Conservation (phyloP, 2,329 filamentous ascomycete genomes). For the Aspergillus thermomutatus region DNA sequence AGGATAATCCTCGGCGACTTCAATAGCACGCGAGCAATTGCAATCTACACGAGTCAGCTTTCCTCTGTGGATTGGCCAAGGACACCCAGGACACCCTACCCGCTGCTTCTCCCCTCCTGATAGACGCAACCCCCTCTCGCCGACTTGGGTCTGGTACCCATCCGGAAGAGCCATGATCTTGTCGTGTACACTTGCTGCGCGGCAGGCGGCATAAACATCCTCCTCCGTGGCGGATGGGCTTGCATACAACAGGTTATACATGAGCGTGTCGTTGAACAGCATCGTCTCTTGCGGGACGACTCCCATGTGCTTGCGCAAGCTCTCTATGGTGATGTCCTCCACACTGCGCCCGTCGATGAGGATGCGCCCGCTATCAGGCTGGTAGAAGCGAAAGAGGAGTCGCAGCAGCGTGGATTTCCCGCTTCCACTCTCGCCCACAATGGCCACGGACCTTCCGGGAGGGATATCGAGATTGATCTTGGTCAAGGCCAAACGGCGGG, state of each 20-base stretch:
- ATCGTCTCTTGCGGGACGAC: conserved; percentile 64
- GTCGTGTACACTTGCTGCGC: conserved; percentile 61
- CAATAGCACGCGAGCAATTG: conserved; percentile 47
- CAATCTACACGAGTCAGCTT: conserved; percentile 10
- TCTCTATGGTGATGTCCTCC: conserved; percentile 55
- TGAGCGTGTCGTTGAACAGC: conserved; percentile 62
- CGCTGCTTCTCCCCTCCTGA: conserved; percentile 53
- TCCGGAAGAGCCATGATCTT: conserved; percentile 59
- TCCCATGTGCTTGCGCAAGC: conserved; percentile 57
- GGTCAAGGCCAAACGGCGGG: conserved; percentile 46
- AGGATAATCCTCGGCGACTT: conserved; percentile 43
- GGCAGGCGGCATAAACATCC: conserved; percentile 60
- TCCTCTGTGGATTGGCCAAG: too few species aligned
- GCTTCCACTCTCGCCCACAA: conserved; percentile 58
- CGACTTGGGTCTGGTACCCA: conserved; percentile 48
- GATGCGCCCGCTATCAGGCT: conserved; percentile 48
- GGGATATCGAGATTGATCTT: conserved; percentile 47
- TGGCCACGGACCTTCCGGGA: conserved; percentile 51
- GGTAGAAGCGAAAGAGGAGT: conserved; percentile 54
- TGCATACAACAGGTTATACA: conserved; percentile 64
- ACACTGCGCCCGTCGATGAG: conserved; percentile 56
- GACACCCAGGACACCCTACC: conserved; percentile 22
- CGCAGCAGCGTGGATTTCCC: conserved; percentile 58
- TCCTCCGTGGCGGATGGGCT: conserved; percentile 58
- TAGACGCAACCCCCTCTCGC: conserved; percentile 49